A percentile compares a stretch with the other conserved stretches of the same genome.
These are phyloP conservation scores for Colletotrichum musicola DNA, from an alignment of 2,329 filamentous ascomycete species.

Conservation along the genomic window DNA sequence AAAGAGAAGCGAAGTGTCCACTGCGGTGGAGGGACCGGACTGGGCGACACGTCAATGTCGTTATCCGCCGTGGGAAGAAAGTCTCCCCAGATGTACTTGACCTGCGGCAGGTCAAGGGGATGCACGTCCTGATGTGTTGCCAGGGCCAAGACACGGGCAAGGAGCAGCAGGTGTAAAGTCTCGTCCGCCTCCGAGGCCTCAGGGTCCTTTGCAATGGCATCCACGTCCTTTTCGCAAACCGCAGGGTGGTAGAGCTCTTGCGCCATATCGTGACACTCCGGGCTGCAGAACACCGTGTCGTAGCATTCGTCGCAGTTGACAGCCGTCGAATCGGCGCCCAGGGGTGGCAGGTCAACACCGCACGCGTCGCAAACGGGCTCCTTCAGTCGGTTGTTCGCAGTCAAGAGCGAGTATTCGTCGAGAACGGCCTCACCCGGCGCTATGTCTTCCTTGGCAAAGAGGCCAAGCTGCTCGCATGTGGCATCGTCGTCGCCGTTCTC, in stretches of 20 bases:
- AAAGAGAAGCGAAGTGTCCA: slow-evolving; percentile 85
- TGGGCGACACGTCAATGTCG: slow-evolving; percentile 66
- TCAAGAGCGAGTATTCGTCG: slow-evolving; percentile 86
- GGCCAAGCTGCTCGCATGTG: slow-evolving; percentile 82
- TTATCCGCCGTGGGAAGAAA: slow-evolving; percentile 68
- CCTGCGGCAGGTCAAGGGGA: slow-evolving; percentile 72
- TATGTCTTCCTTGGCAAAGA: slow-evolving; percentile 90
- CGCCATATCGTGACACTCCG: slow-evolving; percentile 69
- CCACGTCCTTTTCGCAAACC: slow-evolving; percentile 75
- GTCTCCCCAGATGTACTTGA: slow-evolving; percentile 79
- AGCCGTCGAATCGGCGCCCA: slow-evolving; percentile 61
- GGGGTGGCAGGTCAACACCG: slow-evolving; percentile 76
- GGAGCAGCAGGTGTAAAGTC: slow-evolving; percentile 72
- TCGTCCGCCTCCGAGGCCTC: slow-evolving; percentile 70
- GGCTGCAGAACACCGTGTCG: slow-evolving; percentile 76
- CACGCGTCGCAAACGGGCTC: slow-evolving; percentile 93
- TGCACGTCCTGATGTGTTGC: slow-evolving; percentile 70
- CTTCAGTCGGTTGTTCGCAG: slow-evolving; percentile 88
- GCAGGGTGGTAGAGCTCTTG: slow-evolving; percentile 73
- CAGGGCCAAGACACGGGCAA: slow-evolving; percentile 74
- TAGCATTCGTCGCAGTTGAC: slow-evolving; percentile 72
- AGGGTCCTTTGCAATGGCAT: slow-evolving; percentile 74
- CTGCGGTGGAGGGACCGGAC: slow-evolving; percentile 67
- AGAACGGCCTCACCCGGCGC: slow-evolving; percentile 81
- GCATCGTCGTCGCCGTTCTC: slow-evolving; percentile 61